Evolutionary conservation across 192 early-diverging fungal species (phyloP), one percentile per base, ranked within the genome.

Genomic region (Backusella luteola): DNA sequence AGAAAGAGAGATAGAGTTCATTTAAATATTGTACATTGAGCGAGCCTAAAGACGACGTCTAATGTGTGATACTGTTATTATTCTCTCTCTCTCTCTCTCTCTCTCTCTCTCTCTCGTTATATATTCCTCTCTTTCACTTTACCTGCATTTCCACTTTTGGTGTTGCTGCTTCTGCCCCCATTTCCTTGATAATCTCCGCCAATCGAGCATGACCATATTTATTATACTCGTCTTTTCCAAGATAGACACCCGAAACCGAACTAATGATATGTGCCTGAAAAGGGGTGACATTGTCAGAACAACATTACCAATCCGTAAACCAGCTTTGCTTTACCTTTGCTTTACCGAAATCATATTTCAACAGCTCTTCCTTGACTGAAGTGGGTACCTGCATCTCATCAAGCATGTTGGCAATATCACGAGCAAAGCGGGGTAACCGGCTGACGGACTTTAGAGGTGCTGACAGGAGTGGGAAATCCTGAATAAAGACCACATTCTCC

Each of bases 401-500:
- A 42, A 92, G 49, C 17, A 84, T 85, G 8, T 84, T 77, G 14
- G 73, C 41, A 26, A 92, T 68, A 17, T 81, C 74, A 7, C 42
- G n/a, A 4, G 87, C 84, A 81, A 92, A 92, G 6, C 73, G 71
- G 0, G 84, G 84, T 0, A 83, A 35, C 1, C 76, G 44, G 3
- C 42, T 49, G 1, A 52, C 73, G 49, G 63, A 53, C 0, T 66
- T 49, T 0, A 63, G 35, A 0, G 69, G 52, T 1, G 23, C 49
- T 14, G 81, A 44, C 0, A 77, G 81, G 21, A 81, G 44, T 1
- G 83, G 80, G 53, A 92, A 85, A 66, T 92, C 91, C 69, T 92
- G 91, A 12, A 92, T 88, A 80, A 86, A 92, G 26, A 92, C 74
- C 5, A 87, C 86, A 77, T 92, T 92, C 9, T 87, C 85, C 15